Percentiles rank a stretch among this genome's conserved stretches.
These are phyloP conservation scores for Saccharomycopsis synnaedendra DNA, from an alignment of 805 yeast genomes.

Conservation along the genomic window DNA sequence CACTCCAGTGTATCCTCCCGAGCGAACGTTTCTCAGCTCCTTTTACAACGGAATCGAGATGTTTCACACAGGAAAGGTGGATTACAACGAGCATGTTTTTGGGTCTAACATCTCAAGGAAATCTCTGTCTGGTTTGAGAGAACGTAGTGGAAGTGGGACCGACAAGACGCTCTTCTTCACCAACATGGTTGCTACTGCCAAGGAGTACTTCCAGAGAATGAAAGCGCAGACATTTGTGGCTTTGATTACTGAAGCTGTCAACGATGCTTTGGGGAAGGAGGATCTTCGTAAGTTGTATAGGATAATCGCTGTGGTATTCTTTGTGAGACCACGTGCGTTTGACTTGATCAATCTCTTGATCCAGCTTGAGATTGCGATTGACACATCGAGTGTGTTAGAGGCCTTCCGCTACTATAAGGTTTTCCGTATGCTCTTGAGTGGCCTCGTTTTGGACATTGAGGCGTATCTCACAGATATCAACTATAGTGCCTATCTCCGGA, in stretches of 20 bases:
- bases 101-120: no score
- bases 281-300: conserved; percentile 2
- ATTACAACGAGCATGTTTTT: no score
- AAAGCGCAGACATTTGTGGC: conserved; percentile 3
- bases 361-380: conserved; percentile 5
- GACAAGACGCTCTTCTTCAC: neutral
- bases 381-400: conserved; percentile 3
- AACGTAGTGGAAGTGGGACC: neutral
- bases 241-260: conserved; percentile 6
- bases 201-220: conserved; percentile 7
- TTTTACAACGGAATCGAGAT: no score
- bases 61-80: no score
- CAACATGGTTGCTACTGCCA: conserved; percentile 1
- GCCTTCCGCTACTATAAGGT: conserved; percentile 8
- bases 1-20: no score
- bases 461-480: conserved; percentile 10
- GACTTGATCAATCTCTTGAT: conserved; percentile 8
- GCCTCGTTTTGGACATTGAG: conserved; percentile 13
- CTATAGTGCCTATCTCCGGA: conserved; percentile 1
- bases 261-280: conserved; percentile 7
- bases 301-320: conserved; percentile 11
- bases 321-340: conserved; percentile 1
- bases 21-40: no score
- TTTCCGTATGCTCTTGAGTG: conserved; percentile 10
- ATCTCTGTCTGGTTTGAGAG: neutral